phyloP scores from a whole-genome alignment of 805 yeast genomes.

The Candida manassasensis region DNA sequence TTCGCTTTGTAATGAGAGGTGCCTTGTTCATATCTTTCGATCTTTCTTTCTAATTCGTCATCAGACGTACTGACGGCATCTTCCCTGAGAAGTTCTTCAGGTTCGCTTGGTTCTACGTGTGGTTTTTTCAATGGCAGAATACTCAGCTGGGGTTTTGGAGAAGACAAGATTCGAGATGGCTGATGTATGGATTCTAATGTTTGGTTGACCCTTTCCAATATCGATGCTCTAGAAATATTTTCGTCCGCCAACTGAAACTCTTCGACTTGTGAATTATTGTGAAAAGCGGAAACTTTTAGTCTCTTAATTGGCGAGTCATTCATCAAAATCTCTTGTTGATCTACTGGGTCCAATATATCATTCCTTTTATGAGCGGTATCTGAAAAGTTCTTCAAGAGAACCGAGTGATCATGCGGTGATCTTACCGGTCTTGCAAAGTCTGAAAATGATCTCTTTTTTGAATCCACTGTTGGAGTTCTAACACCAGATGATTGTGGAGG shows the following conservation, averaged over 20 bases:
- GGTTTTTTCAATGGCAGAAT: neutral
- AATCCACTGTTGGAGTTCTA: neutral
- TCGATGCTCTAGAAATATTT: constrained; percentile 15
- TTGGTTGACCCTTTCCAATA: constrained; percentile 22
- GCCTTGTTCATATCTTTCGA: neutral
- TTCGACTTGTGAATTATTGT: neutral
- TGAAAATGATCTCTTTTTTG: neutral
- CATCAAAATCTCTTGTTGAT: no score
- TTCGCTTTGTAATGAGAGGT: no score
- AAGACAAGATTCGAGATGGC: neutral
- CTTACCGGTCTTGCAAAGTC: neutral
- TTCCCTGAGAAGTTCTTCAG: no score
- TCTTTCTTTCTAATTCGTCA: constrained; percentile 1
- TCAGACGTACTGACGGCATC: neutral
- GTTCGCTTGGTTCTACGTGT: neutral
- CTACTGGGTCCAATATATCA: no score
- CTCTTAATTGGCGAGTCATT: neutral
- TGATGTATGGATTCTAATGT: constrained; percentile 15
- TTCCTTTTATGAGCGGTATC: no score
- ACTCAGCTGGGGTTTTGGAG: neutral
- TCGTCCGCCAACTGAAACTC: constrained; percentile 1
- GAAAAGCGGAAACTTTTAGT: neutral
- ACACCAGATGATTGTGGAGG: neutral
- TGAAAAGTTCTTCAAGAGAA: no score
- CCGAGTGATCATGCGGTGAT: no score